Conservation (phyloP, 2,329 filamentous ascomycete species). For the Aspergillus terreus region DNA sequence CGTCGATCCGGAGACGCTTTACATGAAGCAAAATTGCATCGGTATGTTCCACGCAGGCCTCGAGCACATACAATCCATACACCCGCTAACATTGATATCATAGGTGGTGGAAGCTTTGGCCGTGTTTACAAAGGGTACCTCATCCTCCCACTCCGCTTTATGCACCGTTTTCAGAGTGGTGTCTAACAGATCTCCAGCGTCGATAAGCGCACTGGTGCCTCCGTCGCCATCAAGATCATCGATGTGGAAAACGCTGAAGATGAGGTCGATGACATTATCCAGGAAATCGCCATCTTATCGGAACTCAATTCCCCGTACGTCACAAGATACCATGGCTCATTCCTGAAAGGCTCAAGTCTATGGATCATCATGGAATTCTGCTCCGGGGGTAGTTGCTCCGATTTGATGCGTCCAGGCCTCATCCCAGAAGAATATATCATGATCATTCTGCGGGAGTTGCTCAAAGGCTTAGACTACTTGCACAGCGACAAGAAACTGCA, state of each 20-base stretch:
- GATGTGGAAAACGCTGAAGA: constrained; percentile 99
- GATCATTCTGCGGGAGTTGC: constrained; percentile 85
- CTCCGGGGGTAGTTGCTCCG: constrained; percentile 91
- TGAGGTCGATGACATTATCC: constrained; percentile 98
- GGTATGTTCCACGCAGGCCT: constrained; percentile 49
- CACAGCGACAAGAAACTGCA: constrained; percentile 96
- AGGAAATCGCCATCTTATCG: constrained; percentile 95
- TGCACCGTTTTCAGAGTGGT: background rate
- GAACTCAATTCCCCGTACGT: constrained; percentile 95
- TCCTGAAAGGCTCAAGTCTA: constrained; percentile 89
- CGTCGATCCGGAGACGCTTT: constrained; percentile 83
- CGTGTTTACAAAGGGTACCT: constrained; percentile 95
- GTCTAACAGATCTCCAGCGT: constrained; percentile 53
- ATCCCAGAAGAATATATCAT: constrained; percentile 96
- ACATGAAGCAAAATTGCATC: constrained; percentile 89
- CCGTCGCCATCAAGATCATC: constrained; percentile 97
- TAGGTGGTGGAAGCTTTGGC: constrained; percentile 94
- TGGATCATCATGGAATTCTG: constrained; percentile 99
- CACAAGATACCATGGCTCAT: constrained; percentile 96
- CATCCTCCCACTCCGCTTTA: background rate
- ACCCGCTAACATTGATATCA: constrained; percentile 17
- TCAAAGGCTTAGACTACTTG: constrained; percentile 87
- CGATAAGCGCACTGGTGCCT: constrained; percentile 86
- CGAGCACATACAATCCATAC: no score
- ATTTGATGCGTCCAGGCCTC: constrained; percentile 87